Evolutionary conservation across 1,139 yeast genomes (phyloP).

Genomic region (Candida dubliniensis): DNA sequence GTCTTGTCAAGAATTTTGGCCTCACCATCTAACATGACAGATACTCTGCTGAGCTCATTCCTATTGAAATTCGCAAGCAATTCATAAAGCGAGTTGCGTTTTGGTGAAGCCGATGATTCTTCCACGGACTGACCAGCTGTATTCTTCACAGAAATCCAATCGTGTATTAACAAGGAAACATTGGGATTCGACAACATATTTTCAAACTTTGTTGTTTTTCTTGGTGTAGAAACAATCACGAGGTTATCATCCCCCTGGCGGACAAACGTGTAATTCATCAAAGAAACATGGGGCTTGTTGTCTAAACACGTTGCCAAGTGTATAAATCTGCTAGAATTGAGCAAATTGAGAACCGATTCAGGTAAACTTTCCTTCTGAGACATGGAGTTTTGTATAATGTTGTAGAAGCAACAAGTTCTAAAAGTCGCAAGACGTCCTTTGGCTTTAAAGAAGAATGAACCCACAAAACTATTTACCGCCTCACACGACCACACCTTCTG

Average conservation of each 20-base stretch:
- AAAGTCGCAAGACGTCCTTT: background rate
- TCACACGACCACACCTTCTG: background rate
- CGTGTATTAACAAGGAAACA: constrained; percentile 81
- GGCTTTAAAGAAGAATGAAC: background rate
- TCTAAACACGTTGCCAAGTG: constrained; percentile 78
- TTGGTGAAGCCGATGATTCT: constrained; percentile 18
- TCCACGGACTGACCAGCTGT: constrained; percentile 15
- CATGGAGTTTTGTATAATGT: constrained; percentile 6
- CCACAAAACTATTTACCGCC: background rate
- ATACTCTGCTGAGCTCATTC: constrained; percentile 69
- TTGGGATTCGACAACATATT: constrained; percentile 68
- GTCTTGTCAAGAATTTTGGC: constrained; percentile 54
- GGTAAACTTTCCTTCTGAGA: constrained; percentile 41
- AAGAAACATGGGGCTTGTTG: constrained; percentile 75
- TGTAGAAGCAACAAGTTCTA: background rate
- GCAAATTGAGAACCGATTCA: constrained; percentile 51
- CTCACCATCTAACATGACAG: constrained; percentile 74
- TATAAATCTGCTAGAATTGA: constrained; percentile 63
- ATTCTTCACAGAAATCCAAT: constrained; percentile 68
- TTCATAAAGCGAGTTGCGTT: constrained; percentile 54
- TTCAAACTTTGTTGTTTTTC: constrained; percentile 65
- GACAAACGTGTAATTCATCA: constrained; percentile 82
- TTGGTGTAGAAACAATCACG: constrained; percentile 70
- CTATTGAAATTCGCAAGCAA: constrained; percentile 73
- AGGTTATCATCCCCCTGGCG: constrained; percentile 40